phyloP scores from a whole-genome alignment of 202 grass and related monocot species.

The Musa balbisiana region DNA sequence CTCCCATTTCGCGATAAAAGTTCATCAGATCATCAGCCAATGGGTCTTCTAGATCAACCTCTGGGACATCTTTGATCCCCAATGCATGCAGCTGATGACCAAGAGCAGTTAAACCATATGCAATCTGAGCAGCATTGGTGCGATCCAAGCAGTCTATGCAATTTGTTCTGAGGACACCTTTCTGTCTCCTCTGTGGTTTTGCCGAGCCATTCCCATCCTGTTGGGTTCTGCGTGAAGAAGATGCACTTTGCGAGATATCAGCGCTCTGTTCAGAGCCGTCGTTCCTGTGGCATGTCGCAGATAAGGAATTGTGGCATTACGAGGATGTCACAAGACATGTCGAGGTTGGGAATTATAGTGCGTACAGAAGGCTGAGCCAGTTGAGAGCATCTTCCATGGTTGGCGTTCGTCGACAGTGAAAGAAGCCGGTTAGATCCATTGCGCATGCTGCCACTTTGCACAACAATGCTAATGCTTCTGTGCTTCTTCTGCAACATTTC shows the following conservation, averaged over 20 bases:
- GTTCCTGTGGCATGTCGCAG: too few species aligned
- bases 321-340: background rate
- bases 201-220: slow-evolving; percentile 15
- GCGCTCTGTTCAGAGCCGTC: background rate
- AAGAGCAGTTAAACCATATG: slow-evolving; percentile 78
- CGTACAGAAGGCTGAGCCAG: background rate
- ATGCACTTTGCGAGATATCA: background rate
- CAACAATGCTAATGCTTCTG: slow-evolving; percentile 30
- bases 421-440: slow-evolving; percentile 66
- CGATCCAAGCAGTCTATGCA: slow-evolving; percentile 98
- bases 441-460: slow-evolving; percentile 67
- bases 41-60: slow-evolving; percentile 63
- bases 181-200: slow-evolving; percentile 53
- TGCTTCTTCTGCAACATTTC: too few species aligned
- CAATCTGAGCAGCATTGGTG: slow-evolving; percentile 93
- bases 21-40: slow-evolving; percentile 74
- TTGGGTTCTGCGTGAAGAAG: background rate
- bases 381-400: slow-evolving; percentile 21
- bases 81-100: slow-evolving; percentile 70
- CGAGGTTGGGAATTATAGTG: too few species aligned
- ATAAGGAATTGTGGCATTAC: too few species aligned
- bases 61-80: slow-evolving; percentile 45
- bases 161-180: slow-evolving; percentile 94
- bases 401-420: slow-evolving; percentile 50
- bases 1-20: slow-evolving; percentile 89